These are phyloP conservation scores for Agaricales sp. DNA, from an alignment of 1,284 basidiomycete genomes.

Conservation along the genomic window DNA sequence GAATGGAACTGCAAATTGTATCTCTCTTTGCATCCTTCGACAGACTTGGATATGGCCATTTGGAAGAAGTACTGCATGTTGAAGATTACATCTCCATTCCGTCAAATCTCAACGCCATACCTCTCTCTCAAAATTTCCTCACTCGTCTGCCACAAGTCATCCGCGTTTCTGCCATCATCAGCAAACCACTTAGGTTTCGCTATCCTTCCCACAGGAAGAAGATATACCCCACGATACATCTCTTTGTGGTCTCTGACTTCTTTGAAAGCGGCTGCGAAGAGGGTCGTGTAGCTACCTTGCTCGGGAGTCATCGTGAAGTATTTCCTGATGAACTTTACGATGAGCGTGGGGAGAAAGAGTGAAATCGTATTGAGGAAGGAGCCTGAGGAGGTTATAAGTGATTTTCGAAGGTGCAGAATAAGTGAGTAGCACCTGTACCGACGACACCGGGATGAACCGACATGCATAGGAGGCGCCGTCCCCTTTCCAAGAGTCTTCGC, in stretches of 20 bases:
- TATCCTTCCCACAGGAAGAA: background rate
- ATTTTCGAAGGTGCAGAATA: no score
- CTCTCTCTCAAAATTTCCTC: background rate
- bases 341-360: no score
- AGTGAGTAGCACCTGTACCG: background rate
- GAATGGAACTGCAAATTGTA: no score
- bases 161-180: background rate
- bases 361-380: no score
- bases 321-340: no score
- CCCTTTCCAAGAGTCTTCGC: background rate
- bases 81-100: no score
- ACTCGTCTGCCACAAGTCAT: background rate
- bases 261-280: background rate
- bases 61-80: no score
- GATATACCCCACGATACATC: background rate
- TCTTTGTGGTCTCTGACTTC: background rate
- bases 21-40: no score
- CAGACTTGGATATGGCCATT: no score
- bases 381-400: no score
- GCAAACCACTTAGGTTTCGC: background rate
- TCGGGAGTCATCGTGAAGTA: background rate
- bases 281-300: background rate
- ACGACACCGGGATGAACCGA: background rate
- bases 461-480: background rate
- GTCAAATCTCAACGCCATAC: no score